Evolutionary conservation across 2,329 filamentous ascomycete species (phyloP).

Genomic region (Fusarium sp.): DNA sequence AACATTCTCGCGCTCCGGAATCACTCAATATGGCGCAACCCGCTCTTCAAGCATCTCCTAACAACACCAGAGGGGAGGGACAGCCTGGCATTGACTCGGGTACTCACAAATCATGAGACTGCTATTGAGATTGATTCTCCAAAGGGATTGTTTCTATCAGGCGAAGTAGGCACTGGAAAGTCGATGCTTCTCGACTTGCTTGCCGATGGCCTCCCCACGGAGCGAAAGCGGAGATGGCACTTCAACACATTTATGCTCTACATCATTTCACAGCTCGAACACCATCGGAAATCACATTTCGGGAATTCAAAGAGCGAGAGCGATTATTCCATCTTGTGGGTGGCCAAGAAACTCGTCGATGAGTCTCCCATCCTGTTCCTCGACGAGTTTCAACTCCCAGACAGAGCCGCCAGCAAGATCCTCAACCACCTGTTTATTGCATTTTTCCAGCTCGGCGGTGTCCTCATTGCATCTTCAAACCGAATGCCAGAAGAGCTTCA

Average conservation of each 20-base stretch:
- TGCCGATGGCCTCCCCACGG: conserved; percentile 80
- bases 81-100: conserved; percentile 73
- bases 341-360: conserved; percentile 81
- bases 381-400: conserved; percentile 87
- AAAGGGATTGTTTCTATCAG: conserved; percentile 80
- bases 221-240: conserved; percentile 81
- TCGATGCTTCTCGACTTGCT: conserved; percentile 87
- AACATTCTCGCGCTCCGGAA: conserved; percentile 60
- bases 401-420: conserved; percentile 82
- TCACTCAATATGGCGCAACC: conserved; percentile 70
- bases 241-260: conserved; percentile 91
- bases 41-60: conserved; percentile 71
- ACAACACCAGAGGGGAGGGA: conserved; percentile 66
- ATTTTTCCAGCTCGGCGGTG: conserved; percentile 86
- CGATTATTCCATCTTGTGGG: conserved; percentile 77
- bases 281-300: conserved; percentile 62
- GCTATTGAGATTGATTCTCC: conserved; percentile 80
- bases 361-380: conserved; percentile 82
- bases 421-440: conserved; percentile 81
- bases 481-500: conserved; percentile 85
- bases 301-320: conserved; percentile 36
- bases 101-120: conserved; percentile 77
- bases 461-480: conserved; percentile 84
- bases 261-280: conserved; percentile 77
- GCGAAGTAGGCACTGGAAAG: conserved; percentile 86